A percentile compares a stretch with the other conserved stretches of the same genome.
These are phyloP conservation scores for Trichoderma atrobrunneum DNA, from an alignment of 2,329 filamentous ascomycete genomes.

Conservation along the genomic window DNA sequence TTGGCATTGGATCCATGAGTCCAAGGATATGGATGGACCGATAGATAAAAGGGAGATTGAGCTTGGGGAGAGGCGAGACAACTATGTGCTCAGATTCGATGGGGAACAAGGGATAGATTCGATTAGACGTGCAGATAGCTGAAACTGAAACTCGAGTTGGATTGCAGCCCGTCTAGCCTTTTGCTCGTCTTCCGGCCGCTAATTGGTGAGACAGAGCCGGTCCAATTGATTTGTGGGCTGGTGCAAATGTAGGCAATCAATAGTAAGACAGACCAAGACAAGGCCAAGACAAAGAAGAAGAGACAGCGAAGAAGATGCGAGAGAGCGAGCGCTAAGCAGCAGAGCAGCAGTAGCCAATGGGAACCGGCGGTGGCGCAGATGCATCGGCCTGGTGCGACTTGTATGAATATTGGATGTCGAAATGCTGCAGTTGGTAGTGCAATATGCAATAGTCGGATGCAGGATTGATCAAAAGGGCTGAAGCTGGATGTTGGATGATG, in stretches of 20 bases:
- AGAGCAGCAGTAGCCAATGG: not conserved
- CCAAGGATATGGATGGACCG: not conserved
- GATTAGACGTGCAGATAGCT: not conserved
- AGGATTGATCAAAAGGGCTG: not conserved
- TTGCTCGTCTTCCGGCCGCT: not conserved
- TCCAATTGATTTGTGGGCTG: not conserved
- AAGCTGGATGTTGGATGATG: not conserved
- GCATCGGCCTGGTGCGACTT: slow-evolving; percentile 12
- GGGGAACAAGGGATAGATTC: not conserved
- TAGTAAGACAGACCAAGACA: not conserved
- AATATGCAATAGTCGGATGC: not conserved
- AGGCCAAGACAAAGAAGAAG: not conserved
- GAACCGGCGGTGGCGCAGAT: not conserved
- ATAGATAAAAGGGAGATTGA: not conserved
- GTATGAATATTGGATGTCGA: not conserved
- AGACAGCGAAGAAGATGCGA: not conserved
- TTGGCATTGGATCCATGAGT: too few relatives aligned
- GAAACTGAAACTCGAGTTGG: slow-evolving; percentile 5
- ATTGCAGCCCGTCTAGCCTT: not conserved
- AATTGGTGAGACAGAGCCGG: not conserved
- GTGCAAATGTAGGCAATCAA: not conserved
- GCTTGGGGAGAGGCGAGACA: not conserved
- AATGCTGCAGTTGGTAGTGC: not conserved
- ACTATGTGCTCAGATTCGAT: not conserved
- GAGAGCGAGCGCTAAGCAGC: not conserved